Evolutionary conservation across 208 protist species (phyloP), one percentile per base, ranked within the genome.

Genomic region (Leptomonas pyrrhocoris): DNA sequence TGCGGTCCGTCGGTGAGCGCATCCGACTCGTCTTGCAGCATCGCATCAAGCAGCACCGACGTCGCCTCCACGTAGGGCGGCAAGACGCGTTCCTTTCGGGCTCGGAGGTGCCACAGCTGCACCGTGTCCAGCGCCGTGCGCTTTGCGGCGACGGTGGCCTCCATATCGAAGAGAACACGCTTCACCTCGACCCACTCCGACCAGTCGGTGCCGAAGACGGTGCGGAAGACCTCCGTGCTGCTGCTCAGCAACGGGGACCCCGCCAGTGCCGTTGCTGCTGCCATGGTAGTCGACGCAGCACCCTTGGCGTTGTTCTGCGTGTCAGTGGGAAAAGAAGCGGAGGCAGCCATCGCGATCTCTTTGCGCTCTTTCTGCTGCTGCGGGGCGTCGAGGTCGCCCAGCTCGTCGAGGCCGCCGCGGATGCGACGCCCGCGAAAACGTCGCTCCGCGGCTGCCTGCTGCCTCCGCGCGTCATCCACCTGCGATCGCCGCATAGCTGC

Each of bases 21-120:
- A 18, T 66, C 58, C 18, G 57, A 56, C 62, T 94, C 86, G 49
- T 96, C 89, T 19, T 85, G 68, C 50, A 83, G 67, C 36, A 93
- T 62, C 25, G 77, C 79, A 46, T 85, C 72, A 34, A 92, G 15
- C 48, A 96, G 50, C 56, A 92, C 65, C 60, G 82, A 72, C 25
- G 91, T 96, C 0, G 88, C 30, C 55, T 92, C 88, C 36, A 92
- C 83, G 62, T 94, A 94, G 15, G 83, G 36, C 1, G 91, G 91
- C 45, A 96, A 42, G 12, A 55, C 62, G 0, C 86, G 87, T 19
- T 85, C 58, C 27, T 80, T 78, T 27, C 91, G 88, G 2, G 51
- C 74, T 13, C 91, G 86, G 30, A 79, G 74, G 45, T 73, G 77
- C 89, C 91, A 96, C 19, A 92, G 50, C 23, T 74, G 40, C 21